Base-by-base conservation (phyloP, 495 filamentous ascomycete species). In the Hyaloscypha hepaticicola region DNA sequence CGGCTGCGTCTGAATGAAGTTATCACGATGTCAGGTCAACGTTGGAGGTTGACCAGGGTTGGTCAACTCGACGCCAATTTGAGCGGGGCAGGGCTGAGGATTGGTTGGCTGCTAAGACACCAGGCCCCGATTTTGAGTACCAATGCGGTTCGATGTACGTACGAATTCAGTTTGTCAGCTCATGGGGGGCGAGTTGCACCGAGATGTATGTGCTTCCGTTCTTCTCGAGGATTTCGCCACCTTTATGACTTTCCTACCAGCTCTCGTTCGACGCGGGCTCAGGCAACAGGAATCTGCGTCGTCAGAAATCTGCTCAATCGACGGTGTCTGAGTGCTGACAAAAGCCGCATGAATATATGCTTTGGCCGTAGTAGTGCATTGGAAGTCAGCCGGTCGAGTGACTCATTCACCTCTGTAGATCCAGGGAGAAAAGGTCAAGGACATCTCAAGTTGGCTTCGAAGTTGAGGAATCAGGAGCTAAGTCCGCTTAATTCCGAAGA, bases 401-500 rank as follows among this genome's bases (percentile, higher is more conserved):
- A 60, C 33, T 60, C 58, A 60, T 38, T 48, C 19, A 24, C 16
- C 7, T 16, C 7, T 0, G 58, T 25, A 31, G 41, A 28, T 19
- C n/a, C 25, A 60, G 58, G 22, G 22, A 41, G 22, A 9, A 19
- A 58, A 16, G 29, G 33, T 58, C 31, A 34, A 38, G 16, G 3
- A 45, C 21, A 5, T 19, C 7, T 38, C 28, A 58, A 19, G 4
- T 34, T 41, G 48, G 45, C 25, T 52, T 61, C 19, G 19, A 51
- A 31, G 9, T 19, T 22, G 29, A 25, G 33, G 51, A n/a, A 14
- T 0, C 55, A 3, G 9, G 6, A 33, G n/a, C 22, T 63, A 63
- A 55, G 25, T 55, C 60, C 60, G 60, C n/a, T 12, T 63, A 63
- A 41, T 29, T 24, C 60, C 60, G 60, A 55, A 21, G 24, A 11